phyloP scores from a whole-genome alignment of 2,329 filamentous ascomycete genomes.

The Sclerotiophoma versabilis region DNA sequence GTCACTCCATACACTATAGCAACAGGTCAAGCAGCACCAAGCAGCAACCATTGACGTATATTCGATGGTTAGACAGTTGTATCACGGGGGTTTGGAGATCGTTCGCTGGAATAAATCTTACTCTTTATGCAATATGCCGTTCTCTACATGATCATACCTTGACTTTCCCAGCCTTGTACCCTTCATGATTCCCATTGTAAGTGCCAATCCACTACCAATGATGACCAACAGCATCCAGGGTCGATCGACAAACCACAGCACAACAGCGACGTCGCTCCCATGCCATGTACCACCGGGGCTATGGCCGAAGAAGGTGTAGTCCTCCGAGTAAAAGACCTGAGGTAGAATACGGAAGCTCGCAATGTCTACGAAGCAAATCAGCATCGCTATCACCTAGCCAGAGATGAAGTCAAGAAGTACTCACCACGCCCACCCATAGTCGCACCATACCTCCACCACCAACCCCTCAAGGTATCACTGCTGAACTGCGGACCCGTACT shows the following conservation, averaged over 20 bases:
- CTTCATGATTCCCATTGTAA: background rate
- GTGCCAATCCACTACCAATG: background rate
- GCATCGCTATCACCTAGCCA: background rate
- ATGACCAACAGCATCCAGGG: constrained; percentile 15
- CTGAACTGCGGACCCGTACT: constrained; percentile 40
- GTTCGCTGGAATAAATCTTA: too few species aligned
- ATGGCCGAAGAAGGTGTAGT: constrained; percentile 42
- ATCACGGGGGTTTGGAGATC: too few species aligned
- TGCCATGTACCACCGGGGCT: constrained; percentile 44
- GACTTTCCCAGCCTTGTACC: background rate
- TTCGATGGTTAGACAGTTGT: too few species aligned
- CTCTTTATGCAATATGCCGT: background rate
- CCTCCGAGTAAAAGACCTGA: constrained; percentile 38
- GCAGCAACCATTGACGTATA: too few species aligned
- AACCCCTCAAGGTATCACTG: constrained; percentile 33
- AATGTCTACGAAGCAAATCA: constrained; percentile 1
- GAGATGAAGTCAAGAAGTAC: background rate
- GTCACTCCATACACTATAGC: too few species aligned
- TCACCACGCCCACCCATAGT: background rate
- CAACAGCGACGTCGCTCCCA: constrained; percentile 34
- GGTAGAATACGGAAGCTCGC: constrained; percentile 31
- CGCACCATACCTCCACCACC: constrained; percentile 15
- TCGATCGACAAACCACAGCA: constrained; percentile 35
- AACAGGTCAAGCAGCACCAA: too few species aligned
- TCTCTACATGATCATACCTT: background rate